These are phyloP conservation scores for Trichoderma atrobrunneum DNA, from an alignment of 2,329 filamentous ascomycete species.

Conservation along the genomic window DNA sequence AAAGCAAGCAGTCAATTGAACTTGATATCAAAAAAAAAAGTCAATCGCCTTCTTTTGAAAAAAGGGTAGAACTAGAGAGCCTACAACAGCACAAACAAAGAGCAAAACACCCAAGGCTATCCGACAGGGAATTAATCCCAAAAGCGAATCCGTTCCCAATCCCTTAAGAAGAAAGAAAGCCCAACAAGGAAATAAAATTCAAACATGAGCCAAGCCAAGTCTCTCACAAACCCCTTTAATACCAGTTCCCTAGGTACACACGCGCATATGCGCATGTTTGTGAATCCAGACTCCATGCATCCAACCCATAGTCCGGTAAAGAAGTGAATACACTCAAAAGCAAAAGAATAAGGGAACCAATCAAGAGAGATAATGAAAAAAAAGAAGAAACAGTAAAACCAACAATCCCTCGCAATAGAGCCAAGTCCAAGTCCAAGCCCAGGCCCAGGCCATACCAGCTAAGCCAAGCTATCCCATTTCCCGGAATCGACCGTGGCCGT, in stretches of 20 bases:
- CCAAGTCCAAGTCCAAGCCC: background rate
- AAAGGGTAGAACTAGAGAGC: background rate
- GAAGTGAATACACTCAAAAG: constrained; percentile 13
- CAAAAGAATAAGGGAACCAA: constrained; percentile 15
- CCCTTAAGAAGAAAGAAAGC: background rate
- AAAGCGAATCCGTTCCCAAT: background rate
- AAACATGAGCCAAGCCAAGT: constrained; percentile 6
- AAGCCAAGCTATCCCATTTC: constrained; percentile 21
- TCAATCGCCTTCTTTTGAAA: background rate
- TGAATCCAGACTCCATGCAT: constrained; percentile 31
- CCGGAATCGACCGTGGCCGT: constrained; percentile 3
- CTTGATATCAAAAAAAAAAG: background rate
- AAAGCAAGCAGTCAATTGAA: background rate
- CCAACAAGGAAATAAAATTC: background rate
- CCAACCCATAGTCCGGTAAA: constrained; percentile 20
- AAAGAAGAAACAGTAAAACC: constrained; percentile 1
- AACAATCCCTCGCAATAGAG: background rate
- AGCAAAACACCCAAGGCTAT: background rate
- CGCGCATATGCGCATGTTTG: constrained; percentile 6
- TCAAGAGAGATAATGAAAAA: background rate
- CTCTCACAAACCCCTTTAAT: constrained; percentile 6
- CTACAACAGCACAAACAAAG: background rate
- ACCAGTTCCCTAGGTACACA: constrained; percentile 12
- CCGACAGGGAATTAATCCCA: background rate
- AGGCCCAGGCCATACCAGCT: constrained; percentile 14